Conservation (phyloP, 225 moss, liverwort and hornwort genomes). For the Pseudoscleropodium purum region DNA sequence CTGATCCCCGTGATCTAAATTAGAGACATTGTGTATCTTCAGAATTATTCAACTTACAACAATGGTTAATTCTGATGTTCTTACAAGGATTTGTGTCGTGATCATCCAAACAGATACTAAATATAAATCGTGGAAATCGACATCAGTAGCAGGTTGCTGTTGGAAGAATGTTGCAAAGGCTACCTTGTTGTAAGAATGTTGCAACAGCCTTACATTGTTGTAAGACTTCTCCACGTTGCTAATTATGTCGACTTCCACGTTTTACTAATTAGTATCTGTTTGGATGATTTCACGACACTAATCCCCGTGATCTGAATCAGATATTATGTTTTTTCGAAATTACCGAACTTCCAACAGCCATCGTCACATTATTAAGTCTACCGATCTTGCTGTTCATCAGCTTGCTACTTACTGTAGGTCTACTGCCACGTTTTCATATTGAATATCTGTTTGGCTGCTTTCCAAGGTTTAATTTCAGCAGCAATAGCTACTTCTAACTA, state of each 20-base stretch:
- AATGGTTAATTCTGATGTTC: neutral
- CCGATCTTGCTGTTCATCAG: too few species aligned
- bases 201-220: neutral
- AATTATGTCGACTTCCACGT: neutral
- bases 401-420: neutral
- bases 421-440: neutral
- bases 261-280: neutral
- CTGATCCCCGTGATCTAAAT: conserved; percentile 41
- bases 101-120: neutral
- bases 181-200: neutral
- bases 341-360: neutral
- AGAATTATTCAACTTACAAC: neutral
- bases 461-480: neutral
- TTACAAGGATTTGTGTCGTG: neutral
- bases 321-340: too few species aligned
- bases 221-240: neutral
- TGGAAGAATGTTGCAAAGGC: neutral
- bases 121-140: neutral
- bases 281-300: neutral
- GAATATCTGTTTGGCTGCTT: too few species aligned
- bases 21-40: neutral
- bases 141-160: neutral
- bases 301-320: neutral
- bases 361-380: too few species aligned
- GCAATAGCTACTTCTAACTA: neutral